Percentiles rank a stretch among this genome's conserved stretches.
Evolutionary conservation across 192 early-diverging fungal genomes (phyloP).

Genomic region (Umbelopsis vinacea): DNA sequence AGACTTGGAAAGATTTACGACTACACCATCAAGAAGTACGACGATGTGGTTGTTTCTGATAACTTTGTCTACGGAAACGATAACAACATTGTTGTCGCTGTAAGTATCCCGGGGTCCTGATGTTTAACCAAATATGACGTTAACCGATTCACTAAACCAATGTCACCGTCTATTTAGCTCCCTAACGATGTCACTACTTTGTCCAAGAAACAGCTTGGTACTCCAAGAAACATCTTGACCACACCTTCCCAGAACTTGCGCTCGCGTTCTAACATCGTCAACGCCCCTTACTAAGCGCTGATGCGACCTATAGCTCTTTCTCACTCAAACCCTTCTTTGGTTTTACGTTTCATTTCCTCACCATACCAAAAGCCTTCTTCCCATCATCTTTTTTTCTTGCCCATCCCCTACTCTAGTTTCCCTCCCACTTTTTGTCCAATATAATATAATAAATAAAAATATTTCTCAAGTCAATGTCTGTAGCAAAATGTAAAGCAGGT

Average conservation of each 20-base stretch:
- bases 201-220: neutral
- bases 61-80: constrained; percentile 89
- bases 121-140: too few species aligned
- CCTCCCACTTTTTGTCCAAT: too few species aligned
- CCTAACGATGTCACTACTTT: constrained; percentile 13
- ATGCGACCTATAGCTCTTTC: too few species aligned
- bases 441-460: too few species aligned
- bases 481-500: too few species aligned
- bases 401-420: too few species aligned
- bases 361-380: too few species aligned
- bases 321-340: too few species aligned
- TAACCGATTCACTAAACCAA: neutral
- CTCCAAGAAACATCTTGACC: neutral
- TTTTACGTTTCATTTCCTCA: too few species aligned
- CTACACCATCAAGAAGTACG: constrained; percentile 89
- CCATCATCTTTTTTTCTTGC: too few species aligned
- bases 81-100: constrained; percentile 83
- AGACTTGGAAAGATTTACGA: constrained; percentile 76
- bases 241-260: constrained; percentile 7
- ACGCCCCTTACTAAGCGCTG: constrained; percentile 52
- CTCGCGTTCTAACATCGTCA: constrained; percentile 50
- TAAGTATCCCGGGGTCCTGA: neutral
- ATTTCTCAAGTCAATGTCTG: too few species aligned
- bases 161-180: constrained; percentile 7
- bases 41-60: constrained; percentile 83